Evolutionary conservation across 31 red algal genomes (phyloP).

Genomic region (Odonthalia washingtoniensis): DNA sequence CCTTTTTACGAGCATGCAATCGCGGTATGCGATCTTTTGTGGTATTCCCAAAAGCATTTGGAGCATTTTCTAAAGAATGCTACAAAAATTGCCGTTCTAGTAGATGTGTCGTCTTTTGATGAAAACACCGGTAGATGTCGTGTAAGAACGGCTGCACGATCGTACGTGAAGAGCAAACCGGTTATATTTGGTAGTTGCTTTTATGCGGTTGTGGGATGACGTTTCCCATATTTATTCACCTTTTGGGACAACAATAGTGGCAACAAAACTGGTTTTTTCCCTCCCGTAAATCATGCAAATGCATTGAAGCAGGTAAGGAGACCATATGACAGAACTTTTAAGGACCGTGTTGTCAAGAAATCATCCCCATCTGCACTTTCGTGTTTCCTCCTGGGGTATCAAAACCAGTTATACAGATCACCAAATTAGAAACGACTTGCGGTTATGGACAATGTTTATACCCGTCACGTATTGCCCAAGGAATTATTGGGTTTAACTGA

Average conservation of each 20-base stretch:
- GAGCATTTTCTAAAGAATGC: conserved; percentile 34
- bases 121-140: conserved; percentile 13
- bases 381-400: conserved; percentile 2
- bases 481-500: not conserved
- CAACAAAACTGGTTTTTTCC: not conserved
- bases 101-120: not conserved
- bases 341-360: not conserved
- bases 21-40: not conserved
- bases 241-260: conserved; percentile 1
- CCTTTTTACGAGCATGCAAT: not conserved
- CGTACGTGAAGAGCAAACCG: conserved; percentile 19
- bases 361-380: conserved; percentile 10
- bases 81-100: conserved; percentile 5
- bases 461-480: not conserved
- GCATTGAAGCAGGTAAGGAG: not conserved
- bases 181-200: conserved; percentile 17
- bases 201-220: not conserved
- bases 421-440: not conserved
- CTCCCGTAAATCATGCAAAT: not conserved
- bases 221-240: not conserved
- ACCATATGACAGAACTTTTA: not conserved
- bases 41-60: conserved; percentile 2
- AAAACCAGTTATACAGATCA: conserved; percentile 2
- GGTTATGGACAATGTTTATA: conserved; percentile 44
- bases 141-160: not conserved